These are phyloP conservation scores for Diatrype stigma DNA, from an alignment of 2,329 filamentous ascomycete species.

Conservation along the genomic window DNA sequence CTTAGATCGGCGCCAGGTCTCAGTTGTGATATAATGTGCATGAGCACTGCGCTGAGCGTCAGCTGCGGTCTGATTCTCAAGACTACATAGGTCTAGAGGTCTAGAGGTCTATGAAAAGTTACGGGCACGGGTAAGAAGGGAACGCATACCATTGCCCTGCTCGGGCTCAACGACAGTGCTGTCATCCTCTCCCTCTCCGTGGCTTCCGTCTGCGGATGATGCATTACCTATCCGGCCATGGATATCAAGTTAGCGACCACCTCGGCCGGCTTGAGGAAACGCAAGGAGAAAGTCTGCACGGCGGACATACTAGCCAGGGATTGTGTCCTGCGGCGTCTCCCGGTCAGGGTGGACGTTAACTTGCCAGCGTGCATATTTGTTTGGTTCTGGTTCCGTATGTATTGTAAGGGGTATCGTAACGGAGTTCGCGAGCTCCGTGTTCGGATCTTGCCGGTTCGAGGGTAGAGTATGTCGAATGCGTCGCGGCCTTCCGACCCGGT, in stretches of 20 bases:
- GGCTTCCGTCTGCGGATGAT: constrained; percentile 52
- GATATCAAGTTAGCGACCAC: constrained; percentile 9
- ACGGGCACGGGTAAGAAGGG: background rate
- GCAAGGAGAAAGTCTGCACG: background rate
- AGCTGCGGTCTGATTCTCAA: background rate
- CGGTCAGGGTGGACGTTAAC: constrained; percentile 21
- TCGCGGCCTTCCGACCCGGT: no score
- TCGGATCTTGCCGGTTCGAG: no score
- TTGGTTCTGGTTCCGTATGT: no score
- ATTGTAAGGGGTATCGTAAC: no score
- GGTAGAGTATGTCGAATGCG: no score
- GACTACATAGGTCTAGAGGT: no score
- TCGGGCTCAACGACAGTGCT: constrained; percentile 83
- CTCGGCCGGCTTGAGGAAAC: background rate
- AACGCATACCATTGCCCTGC: constrained; percentile 79
- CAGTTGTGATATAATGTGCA: constrained; percentile 95
- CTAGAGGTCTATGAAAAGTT: constrained; percentile 1
- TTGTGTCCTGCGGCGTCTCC: constrained; percentile 20
- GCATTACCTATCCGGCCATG: constrained; percentile 19
- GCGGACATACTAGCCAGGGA: constrained; percentile 25
- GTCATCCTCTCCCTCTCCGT: constrained; percentile 57
- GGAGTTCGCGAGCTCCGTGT: no score
- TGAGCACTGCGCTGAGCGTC: constrained; percentile 62
- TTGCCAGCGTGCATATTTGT: constrained; percentile 24
- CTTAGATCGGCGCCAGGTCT: constrained; percentile 93